Evolutionary conservation across 805 yeast species (phyloP), one percentile per base, ranked within the genome.

Genomic region (Sungouiozyma ichnusensis): DNA sequence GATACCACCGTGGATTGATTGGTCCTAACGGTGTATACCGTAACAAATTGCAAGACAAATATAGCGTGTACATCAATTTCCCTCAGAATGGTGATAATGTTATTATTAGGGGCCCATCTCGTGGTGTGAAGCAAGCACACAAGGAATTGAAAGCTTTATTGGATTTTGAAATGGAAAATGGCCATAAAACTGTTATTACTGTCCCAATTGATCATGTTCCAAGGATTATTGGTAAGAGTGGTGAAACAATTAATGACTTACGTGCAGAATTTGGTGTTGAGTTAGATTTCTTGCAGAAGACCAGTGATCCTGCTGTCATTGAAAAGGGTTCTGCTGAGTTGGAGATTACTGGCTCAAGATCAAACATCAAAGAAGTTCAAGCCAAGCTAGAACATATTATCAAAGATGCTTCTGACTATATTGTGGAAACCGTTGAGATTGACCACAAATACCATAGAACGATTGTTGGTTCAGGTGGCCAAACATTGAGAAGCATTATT

Each of bases 91-190:
- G 68, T 43, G 92, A 84, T 51, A 79, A 82, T 35, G 69, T 74
- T 35, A 67, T 72, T 24, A 73, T 90, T 44, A 79, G 79, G 55
- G 97, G 97, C 42, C 94, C 97, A 39, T 84, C 97, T 19, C 81
- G 80, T 63, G 92, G 90, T 51, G 97, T 84, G 29, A 71, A 76
- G 29, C 79, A 79, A 59, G 94, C 94, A 29, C 77, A 77, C 58
- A 88, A 80, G 48, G 97, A 88, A 67, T 67, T 94, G 56, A 72
- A 74, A 51, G 96, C 87, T 43, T 72, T 94, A 48, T 69, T 85
- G 51, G 81, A 82, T 51, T 92, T 81, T 62, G 97, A 88, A 63
- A 80, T 74, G 55, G 95, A 85, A 52, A 85, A 87, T 57, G 90
- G 95, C 15, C 76, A 76, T 65, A 72, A 74, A 44, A 70, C 76